phyloP scores from a whole-genome alignment of 164 flowering plant genomes.

The Warburgia ugandensis region DNA sequence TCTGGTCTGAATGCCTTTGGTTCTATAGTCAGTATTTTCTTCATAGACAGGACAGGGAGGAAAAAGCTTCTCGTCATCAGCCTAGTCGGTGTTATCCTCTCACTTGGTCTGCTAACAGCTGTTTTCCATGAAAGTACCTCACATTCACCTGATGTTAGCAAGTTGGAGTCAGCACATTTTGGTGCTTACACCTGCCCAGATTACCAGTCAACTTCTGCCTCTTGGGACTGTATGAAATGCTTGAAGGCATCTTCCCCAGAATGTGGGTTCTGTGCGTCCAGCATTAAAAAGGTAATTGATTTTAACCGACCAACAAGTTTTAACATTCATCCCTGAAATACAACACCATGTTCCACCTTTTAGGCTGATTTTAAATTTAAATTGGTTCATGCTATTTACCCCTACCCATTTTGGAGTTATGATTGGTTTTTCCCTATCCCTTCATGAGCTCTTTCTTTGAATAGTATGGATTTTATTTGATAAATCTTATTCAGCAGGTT shows the following conservation, averaged over 20 bases:
- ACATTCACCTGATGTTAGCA: conserved; percentile 38
- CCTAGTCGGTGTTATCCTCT: conserved; percentile 37
- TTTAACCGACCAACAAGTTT: too few relatives aligned
- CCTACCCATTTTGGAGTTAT: too few relatives aligned
- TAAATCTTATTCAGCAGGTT: too few relatives aligned
- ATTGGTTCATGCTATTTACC: too few relatives aligned
- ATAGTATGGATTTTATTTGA: too few relatives aligned
- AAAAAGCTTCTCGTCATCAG: conserved; percentile 53
- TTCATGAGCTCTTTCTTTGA: too few relatives aligned
- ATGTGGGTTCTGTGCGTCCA: conserved; percentile 59
- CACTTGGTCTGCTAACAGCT: conserved; percentile 40
- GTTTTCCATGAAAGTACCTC: conserved; percentile 45
- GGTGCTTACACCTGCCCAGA: conserved; percentile 32
- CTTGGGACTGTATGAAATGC: conserved; percentile 59
- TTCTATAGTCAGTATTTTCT: conserved; percentile 51
- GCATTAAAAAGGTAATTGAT: conserved; percentile 28
- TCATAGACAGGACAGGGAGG: conserved; percentile 58
- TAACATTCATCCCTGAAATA: too few relatives aligned
- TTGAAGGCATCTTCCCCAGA: conserved; percentile 45
- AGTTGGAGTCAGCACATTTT: conserved; percentile 24
- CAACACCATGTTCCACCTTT: too few relatives aligned
- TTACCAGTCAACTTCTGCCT: conserved; percentile 18
- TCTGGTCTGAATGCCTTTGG: conserved; percentile 64
- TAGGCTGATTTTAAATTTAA: too few relatives aligned
- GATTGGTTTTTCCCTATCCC: too few relatives aligned